Percentiles rank a stretch among this genome's conserved stretches.
Conservation (phyloP, 768 basidiomycete species). For the Filobasidium floriforme region DNA sequence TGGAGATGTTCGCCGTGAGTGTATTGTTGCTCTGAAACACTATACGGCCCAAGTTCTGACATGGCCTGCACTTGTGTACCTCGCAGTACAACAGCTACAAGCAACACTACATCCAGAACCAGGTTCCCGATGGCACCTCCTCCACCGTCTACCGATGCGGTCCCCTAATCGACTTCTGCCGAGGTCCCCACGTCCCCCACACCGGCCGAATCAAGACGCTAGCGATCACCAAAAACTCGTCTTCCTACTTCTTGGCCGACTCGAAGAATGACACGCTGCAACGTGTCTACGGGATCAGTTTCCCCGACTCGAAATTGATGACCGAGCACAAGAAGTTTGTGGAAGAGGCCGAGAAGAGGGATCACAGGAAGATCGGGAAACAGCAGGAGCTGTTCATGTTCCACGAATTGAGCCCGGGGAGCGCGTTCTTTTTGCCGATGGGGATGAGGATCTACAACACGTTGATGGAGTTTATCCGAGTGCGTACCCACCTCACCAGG, state of each 20-base stretch:
- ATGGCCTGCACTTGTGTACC: not conserved
- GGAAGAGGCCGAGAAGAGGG: slow-evolving; percentile 94
- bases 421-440: slow-evolving; percentile 92
- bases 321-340: slow-evolving; percentile 91
- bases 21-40: not conserved
- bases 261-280: slow-evolving; percentile 87
- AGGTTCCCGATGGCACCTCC: slow-evolving; percentile 90
- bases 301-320: slow-evolving; percentile 94
- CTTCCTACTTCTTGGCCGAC: slow-evolving; percentile 96
- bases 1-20: slow-evolving; percentile 90
- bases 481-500: slow-evolving; percentile 46
- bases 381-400: slow-evolving; percentile 99
- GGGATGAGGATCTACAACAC: slow-evolving; percentile 95
- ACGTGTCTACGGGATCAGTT: slow-evolving; percentile 94
- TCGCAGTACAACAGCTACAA: slow-evolving; percentile 97
- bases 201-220: slow-evolving; percentile 96
- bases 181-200: slow-evolving; percentile 96
- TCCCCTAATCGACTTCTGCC: slow-evolving; percentile 93
- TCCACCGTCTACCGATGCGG: slow-evolving; percentile 98
- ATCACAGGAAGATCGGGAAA: slow-evolving; percentile 92
- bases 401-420: slow-evolving; percentile 91
- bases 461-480: slow-evolving; percentile 80
- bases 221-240: slow-evolving; percentile 95
- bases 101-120: slow-evolving; percentile 84
- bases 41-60: not conserved